phyloP scores from a whole-genome alignment of 2,329 filamentous ascomycete species.

The Hymenoscyphus albidus region DNA sequence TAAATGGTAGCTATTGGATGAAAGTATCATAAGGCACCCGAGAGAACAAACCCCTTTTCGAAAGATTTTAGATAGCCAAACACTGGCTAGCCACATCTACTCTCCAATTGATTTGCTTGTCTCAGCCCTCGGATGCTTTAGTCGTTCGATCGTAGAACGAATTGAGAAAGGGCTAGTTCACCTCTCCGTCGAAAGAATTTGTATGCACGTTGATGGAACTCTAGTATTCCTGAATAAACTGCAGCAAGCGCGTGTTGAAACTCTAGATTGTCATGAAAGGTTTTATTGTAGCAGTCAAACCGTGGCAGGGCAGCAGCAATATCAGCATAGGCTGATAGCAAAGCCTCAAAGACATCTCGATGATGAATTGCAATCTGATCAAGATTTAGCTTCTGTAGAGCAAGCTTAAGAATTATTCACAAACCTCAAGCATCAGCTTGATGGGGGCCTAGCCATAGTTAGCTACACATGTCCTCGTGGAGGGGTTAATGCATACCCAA shows the following conservation, averaged over 20 bases:
- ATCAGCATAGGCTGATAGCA: slow-evolving; percentile 40
- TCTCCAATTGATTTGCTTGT: too few species aligned
- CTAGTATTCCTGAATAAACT: slow-evolving; percentile 45
- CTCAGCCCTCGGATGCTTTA: too few species aligned
- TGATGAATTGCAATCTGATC: slow-evolving; percentile 15
- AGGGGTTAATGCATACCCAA: slow-evolving; percentile 33
- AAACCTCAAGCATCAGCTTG: slow-evolving; percentile 17
- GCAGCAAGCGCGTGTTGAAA: slow-evolving; percentile 43
- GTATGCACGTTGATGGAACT: slow-evolving; percentile 47
- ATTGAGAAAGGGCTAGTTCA: neutral
- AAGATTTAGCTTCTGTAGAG: neutral
- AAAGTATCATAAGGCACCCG: too few species aligned
- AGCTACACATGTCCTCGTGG: neutral
- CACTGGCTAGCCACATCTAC: too few species aligned
- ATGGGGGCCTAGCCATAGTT: slow-evolving; percentile 13
- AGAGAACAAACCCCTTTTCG: too few species aligned
- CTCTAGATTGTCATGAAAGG: slow-evolving; percentile 34
- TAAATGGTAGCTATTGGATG: too few species aligned
- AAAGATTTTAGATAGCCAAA: too few species aligned
- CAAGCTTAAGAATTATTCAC: neutral
- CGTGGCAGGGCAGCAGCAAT: slow-evolving; percentile 40
- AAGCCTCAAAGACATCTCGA: slow-evolving; percentile 39
- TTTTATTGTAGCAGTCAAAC: slow-evolving; percentile 37
- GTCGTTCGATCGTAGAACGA: neutral
- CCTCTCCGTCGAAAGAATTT: slow-evolving; percentile 39